Conservation (phyloP, 2,329 filamentous ascomycete species). For the Pseudohalonectria lignicola region DNA sequence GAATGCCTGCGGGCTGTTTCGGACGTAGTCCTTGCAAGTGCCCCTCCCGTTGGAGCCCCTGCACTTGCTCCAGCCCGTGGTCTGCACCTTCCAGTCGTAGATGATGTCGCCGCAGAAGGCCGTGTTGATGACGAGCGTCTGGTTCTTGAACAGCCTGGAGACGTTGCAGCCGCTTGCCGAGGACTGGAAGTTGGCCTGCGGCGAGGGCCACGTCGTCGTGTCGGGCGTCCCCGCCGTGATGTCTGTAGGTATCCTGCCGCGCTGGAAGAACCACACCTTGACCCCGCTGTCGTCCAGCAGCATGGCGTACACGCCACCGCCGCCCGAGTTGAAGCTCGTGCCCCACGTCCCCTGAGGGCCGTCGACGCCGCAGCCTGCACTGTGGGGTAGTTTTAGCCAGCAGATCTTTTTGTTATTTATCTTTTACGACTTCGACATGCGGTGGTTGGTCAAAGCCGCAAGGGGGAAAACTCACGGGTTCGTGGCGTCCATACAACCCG, state of each 20-base stretch:
- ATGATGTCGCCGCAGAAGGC: conserved; percentile 17
- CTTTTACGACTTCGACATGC: too few species aligned
- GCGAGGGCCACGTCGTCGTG: conserved; percentile 27
- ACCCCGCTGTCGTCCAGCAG: conserved; percentile 27
- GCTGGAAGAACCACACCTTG: conserved; percentile 33
- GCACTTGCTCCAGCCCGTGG: conserved; percentile 9
- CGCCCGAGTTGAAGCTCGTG: conserved; percentile 35
- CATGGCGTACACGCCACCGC: conserved; percentile 29
- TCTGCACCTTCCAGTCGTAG: conserved; percentile 42
- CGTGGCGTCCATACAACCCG: conserved; percentile 4
- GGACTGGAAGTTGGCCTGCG: conserved; percentile 22
- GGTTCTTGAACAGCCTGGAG: conserved; percentile 36
- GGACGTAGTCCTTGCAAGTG: conserved; percentile 42
- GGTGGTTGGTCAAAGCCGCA: too few species aligned
- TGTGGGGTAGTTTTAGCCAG: too few species aligned
- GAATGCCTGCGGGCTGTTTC: conserved; percentile 44
- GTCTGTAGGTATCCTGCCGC: conserved; percentile 25
- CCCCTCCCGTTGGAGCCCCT: conserved; percentile 7
- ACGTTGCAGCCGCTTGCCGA: conserved; percentile 38
- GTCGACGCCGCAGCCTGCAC: conserved; percentile 12
- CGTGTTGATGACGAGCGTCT: conserved; percentile 34
- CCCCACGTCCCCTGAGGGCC: conserved; percentile 21
- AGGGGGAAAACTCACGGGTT: conserved; percentile 7
- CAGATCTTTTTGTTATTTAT: too few species aligned
- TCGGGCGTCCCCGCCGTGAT: conserved; percentile 25